Evolutionary conservation across 371 early-diverging fungal genomes (phyloP), one percentile per base, ranked within the genome.

Genomic region (Haplosporangium sp.): DNA sequence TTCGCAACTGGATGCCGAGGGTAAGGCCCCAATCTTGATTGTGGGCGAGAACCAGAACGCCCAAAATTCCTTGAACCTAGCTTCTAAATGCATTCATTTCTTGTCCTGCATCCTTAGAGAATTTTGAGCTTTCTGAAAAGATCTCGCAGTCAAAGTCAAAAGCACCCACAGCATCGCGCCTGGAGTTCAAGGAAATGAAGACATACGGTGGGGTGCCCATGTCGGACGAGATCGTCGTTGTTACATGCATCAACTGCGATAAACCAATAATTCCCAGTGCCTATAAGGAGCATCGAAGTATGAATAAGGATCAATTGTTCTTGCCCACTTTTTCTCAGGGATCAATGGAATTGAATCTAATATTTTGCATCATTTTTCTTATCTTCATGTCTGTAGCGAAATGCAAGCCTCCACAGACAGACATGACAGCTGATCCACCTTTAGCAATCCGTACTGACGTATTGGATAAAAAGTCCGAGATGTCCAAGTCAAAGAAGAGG

Each of bases 241-340:
- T 77, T 11, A 77, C 72, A 1, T 77, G 79, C 45, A 50, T 42
- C 14, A 59, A 45, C 45, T 77, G 79, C 46, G 57, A 71, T 16
- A 77, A 77, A 48, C 79, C 79, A 5, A 67, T 77, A 60, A 72
- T 77, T 18, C 79, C 79, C 7, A 77, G 79, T 40, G 79, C 79
- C 5, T 67, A 59, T 54, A 71, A 71, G 57, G 72, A 77, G 18
- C 79, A 77, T 64, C 57, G 72, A 71, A 29, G 79, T 77, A 67
- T 46, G 42, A 48, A 43, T 36, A 16, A 36, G 8, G 6, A 37
- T 52, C 36, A 42, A 18, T 7, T 7, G 5, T 42, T 9, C 20
- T 57, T 38, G 42, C n/a, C n/a, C 29, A 21, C 18, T 46, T 43
- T 59, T 60, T 36, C 1, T 21, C 7, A 16, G 14, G 7, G 36